Conservation (phyloP, 306 rosid species). For the Vachellia collinsii region DNA sequence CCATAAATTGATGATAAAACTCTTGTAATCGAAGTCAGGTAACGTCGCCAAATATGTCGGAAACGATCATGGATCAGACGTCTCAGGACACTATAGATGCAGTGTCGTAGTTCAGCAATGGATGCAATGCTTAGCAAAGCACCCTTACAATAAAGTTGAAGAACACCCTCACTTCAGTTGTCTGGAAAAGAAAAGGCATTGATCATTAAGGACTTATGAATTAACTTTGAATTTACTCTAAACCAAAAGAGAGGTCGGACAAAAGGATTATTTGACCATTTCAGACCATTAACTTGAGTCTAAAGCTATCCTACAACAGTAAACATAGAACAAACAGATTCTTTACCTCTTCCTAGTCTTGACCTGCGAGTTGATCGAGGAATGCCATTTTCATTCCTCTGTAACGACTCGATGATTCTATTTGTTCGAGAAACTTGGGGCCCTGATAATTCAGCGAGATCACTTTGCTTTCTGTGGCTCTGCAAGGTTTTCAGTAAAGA, state of each 20-base stretch:
- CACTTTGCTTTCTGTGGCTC: conserved; percentile 46
- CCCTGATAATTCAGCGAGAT: conserved; percentile 56
- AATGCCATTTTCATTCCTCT: conserved; percentile 53
- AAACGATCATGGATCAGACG: conserved; percentile 24
- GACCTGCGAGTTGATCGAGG: conserved; percentile 58
- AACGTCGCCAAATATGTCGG: conserved; percentile 23
- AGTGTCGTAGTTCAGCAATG: conserved; percentile 16
- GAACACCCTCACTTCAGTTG: conserved; percentile 29
- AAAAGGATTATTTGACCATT: background rate
- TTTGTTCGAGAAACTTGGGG: conserved; percentile 44
- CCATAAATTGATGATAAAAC: conserved; percentile 18
- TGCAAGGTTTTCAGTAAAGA: conserved; percentile 32
- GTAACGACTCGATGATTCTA: conserved; percentile 53
- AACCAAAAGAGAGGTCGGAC: background rate
- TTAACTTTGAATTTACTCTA: conserved; percentile 26
- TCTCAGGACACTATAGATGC: conserved; percentile 21
- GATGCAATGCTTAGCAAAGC: conserved; percentile 20
- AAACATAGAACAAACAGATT: conserved; percentile 6
- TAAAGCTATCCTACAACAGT: background rate
- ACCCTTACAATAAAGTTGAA: conserved; percentile 10
- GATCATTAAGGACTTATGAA: conserved; percentile 12
- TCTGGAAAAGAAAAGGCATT: conserved; percentile 47
- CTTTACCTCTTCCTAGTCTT: conserved; percentile 77
- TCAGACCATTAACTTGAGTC: conserved; percentile 5
- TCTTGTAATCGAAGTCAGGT: conserved; percentile 29